Evolutionary conservation across 306 rosid genomes (phyloP).

Genomic region (Castanospermum australe): DNA sequence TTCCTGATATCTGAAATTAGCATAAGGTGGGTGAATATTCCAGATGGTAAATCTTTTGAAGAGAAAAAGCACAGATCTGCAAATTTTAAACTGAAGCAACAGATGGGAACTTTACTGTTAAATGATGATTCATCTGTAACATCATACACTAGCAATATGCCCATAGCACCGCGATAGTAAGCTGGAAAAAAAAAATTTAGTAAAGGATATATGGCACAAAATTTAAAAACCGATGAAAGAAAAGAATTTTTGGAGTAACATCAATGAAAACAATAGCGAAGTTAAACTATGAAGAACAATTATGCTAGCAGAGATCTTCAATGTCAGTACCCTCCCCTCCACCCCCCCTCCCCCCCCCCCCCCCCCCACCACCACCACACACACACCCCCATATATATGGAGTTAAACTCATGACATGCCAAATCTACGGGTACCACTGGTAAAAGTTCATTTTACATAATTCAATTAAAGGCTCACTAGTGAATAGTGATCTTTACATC

Average conservation of each 20-base stretch:
- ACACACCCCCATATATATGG: neutral
- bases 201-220: neutral
- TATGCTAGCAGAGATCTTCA: too few relatives aligned
- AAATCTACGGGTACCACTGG: neutral
- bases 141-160: conserved; percentile 90
- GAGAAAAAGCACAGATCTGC: conserved; percentile 14
- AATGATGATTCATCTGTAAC: conserved; percentile 95
- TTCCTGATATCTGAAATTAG: conserved; percentile 79
- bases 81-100: conserved; percentile 15
- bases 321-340: too few relatives aligned
- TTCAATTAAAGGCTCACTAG: neutral
- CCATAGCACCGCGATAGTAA: conserved; percentile 99
- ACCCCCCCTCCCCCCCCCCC: too few relatives aligned
- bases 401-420: neutral
- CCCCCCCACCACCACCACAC: too few relatives aligned
- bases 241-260: neutral
- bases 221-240: neutral
- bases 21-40: conserved; percentile 20
- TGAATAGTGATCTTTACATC: neutral
- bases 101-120: conserved; percentile 61
- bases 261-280: too few relatives aligned
- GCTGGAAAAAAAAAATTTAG: conserved; percentile 47
- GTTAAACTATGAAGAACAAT: too few relatives aligned
- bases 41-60: conserved; percentile 2
- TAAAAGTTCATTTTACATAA: neutral